A percentile compares a stretch with the other conserved stretches of the same genome.
phyloP scores from a whole-genome alignment of 2,329 filamentous ascomycete species.

The Pseudogymnoascus sp. region DNA sequence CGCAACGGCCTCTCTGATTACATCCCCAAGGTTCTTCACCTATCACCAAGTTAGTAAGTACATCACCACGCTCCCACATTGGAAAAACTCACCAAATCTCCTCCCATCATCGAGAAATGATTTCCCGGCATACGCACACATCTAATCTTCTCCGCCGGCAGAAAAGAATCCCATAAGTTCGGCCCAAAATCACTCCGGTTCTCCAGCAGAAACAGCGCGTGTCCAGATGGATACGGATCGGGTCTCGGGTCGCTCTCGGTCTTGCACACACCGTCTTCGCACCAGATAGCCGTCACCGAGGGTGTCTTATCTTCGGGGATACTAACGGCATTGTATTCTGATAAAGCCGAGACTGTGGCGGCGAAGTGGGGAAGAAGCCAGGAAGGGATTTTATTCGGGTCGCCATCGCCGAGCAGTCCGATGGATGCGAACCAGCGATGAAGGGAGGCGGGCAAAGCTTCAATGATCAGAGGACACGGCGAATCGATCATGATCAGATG shows the following conservation, averaged over 20 bases:
- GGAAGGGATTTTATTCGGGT: conserved; percentile 55
- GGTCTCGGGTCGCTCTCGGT: conserved; percentile 58
- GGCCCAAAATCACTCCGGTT: conserved; percentile 65
- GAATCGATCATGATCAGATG: conserved; percentile 59
- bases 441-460: conserved; percentile 54
- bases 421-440: conserved; percentile 68
- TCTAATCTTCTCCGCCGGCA: conserved; percentile 53
- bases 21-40: conserved; percentile 2
- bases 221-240: conserved; percentile 50
- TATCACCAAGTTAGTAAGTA: neutral
- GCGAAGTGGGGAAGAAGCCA: conserved; percentile 71
- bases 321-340: conserved; percentile 59
- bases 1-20: conserved; percentile 11
- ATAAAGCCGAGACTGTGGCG: conserved; percentile 59
- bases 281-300: conserved; percentile 61
- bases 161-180: conserved; percentile 62
- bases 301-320: conserved; percentile 53
- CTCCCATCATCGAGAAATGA: conserved; percentile 73
- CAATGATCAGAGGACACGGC: conserved; percentile 59
- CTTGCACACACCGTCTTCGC: conserved; percentile 65
- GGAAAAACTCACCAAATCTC: conserved; percentile 37
- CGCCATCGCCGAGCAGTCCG: conserved; percentile 58
- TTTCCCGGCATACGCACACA: conserved; percentile 64
- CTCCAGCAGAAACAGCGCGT: conserved; percentile 63
- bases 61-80: neutral